Evolutionary conservation across 805 yeast species (phyloP).

Genomic region (Suhomyces sp.): DNA sequence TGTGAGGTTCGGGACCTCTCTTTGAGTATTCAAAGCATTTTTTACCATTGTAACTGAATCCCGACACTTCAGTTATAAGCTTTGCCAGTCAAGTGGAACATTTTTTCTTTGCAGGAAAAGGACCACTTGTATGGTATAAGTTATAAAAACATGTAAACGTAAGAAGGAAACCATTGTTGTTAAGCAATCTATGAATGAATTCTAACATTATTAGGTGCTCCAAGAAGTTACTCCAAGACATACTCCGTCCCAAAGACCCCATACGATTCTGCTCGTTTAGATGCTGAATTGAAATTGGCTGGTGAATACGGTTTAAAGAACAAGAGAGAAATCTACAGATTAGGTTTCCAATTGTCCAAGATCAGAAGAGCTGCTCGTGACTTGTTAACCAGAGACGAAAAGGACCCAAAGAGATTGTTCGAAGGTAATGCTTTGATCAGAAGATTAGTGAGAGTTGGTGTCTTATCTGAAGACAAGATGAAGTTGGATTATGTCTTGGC

Average conservation of each 20-base stretch:
- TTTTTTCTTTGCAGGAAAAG: background rate
- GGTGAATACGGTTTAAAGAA: constrained; percentile 99
- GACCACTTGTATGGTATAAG: background rate
- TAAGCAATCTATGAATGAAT: background rate
- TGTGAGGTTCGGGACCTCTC: constrained; percentile 76
- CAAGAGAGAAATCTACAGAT: constrained; percentile 99
- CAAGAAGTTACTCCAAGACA: constrained; percentile 99
- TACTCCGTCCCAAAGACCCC: constrained; percentile 99
- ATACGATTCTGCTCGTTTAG: constrained; percentile 99
- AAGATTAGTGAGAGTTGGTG: constrained; percentile 98
- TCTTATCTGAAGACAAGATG: constrained; percentile 98
- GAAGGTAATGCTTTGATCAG: constrained; percentile 99
- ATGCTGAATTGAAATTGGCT: constrained; percentile 97
- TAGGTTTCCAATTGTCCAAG: constrained; percentile 98
- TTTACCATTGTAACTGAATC: constrained; percentile 60
- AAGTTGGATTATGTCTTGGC: constrained; percentile 99
- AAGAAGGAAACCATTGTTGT: background rate
- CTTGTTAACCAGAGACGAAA: constrained; percentile 98
- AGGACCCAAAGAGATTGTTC: constrained; percentile 99
- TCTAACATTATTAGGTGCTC: constrained; percentile 65
- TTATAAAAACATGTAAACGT: background rate
- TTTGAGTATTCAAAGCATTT: constrained; percentile 18
- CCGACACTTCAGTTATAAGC: constrained; percentile 80
- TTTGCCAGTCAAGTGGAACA: constrained; percentile 3
- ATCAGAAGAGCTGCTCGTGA: constrained; percentile 99